phyloP scores from a whole-genome alignment of 768 basidiomycete genomes.

The Arthromyces matolae region DNA sequence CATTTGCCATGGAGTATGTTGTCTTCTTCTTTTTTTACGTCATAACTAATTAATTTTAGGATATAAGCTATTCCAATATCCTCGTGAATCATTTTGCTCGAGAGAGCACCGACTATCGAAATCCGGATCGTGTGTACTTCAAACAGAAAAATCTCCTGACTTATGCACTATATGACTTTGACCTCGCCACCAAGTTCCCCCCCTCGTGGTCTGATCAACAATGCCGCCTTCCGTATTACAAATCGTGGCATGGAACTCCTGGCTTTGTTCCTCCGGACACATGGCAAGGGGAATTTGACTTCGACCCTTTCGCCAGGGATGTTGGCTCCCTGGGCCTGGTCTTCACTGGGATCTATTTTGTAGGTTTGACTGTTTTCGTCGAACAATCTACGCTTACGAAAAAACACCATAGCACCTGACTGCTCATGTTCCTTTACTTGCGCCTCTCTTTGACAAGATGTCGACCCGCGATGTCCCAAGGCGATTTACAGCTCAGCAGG shows the following conservation, averaged over 20 bases:
- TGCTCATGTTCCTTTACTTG: conserved; percentile 7
- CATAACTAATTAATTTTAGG: conserved; percentile 2
- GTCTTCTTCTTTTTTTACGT: background rate
- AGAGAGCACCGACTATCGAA: background rate
- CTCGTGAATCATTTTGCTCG: conserved; percentile 18
- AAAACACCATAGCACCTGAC: background rate
- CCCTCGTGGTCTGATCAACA: conserved; percentile 1
- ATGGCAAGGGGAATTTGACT: conserved; percentile 21
- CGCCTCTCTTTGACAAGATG: conserved; percentile 12
- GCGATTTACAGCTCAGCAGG: no score
- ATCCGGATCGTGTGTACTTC: background rate
- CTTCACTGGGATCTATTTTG: conserved; percentile 5
- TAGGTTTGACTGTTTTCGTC: background rate
- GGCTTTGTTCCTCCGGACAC: conserved; percentile 12
- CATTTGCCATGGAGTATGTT: conserved; percentile 21
- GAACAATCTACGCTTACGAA: background rate
- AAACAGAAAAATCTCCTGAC: conserved; percentile 8
- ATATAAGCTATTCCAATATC: conserved; percentile 16
- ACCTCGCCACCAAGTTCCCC: conserved; percentile 18
- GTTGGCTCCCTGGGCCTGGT: conserved; percentile 18
- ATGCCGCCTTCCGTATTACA: conserved; percentile 10
- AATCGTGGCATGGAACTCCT: conserved; percentile 3
- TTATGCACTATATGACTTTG: conserved; percentile 22
- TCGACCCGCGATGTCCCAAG: no score
- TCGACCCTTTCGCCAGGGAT: conserved; percentile 24